Evolutionary conservation across 2,329 filamentous ascomycete genomes (phyloP).

Genomic region (Macrophomina pseudophaseolina): DNA sequence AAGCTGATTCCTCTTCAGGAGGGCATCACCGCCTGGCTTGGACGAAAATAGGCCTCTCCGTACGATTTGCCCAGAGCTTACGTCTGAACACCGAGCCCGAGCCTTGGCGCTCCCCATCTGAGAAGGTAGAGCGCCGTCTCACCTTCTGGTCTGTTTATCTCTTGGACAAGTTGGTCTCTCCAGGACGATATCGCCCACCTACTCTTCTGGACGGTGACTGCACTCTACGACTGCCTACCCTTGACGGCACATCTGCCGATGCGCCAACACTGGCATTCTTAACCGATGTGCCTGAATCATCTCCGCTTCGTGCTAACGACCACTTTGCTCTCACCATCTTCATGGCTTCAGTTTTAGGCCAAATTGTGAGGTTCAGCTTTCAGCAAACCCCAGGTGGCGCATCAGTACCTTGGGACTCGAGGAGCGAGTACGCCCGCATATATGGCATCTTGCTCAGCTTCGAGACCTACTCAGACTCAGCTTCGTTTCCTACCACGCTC

Average conservation of each 20-base stretch:
- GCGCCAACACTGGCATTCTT: background rate
- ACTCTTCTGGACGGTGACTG: slow-evolving; percentile 43
- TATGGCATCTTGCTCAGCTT: slow-evolving; percentile 40
- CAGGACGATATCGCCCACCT: slow-evolving; percentile 42
- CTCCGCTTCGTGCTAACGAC: slow-evolving; percentile 32
- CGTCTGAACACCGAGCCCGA: slow-evolving; percentile 41
- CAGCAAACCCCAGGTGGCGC: slow-evolving; percentile 31
- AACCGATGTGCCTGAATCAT: slow-evolving; percentile 13
- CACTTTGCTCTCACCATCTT: slow-evolving; percentile 39
- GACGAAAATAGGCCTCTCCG: slow-evolving; percentile 44
- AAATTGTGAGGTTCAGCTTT: slow-evolving; percentile 37
- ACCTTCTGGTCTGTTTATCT: slow-evolving; percentile 50
- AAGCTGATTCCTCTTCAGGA: slow-evolving; percentile 29
- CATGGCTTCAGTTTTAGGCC: slow-evolving; percentile 42
- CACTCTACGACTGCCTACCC: slow-evolving; percentile 41
- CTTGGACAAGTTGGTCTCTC: slow-evolving; percentile 45
- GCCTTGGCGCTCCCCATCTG: background rate
- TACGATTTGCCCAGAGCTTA: slow-evolving; percentile 44
- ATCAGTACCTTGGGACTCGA: slow-evolving; percentile 44
- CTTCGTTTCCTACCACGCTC: slow-evolving; percentile 32
- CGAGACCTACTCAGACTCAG: slow-evolving; percentile 39
- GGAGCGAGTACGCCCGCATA: slow-evolving; percentile 42
- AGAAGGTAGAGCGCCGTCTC: slow-evolving; percentile 43
- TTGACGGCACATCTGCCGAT: slow-evolving; percentile 28
- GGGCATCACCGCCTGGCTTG: slow-evolving; percentile 41